Evolutionary conservation across 208 protist genomes (phyloP).

Genomic region (Leishmania aethiopica): DNA sequence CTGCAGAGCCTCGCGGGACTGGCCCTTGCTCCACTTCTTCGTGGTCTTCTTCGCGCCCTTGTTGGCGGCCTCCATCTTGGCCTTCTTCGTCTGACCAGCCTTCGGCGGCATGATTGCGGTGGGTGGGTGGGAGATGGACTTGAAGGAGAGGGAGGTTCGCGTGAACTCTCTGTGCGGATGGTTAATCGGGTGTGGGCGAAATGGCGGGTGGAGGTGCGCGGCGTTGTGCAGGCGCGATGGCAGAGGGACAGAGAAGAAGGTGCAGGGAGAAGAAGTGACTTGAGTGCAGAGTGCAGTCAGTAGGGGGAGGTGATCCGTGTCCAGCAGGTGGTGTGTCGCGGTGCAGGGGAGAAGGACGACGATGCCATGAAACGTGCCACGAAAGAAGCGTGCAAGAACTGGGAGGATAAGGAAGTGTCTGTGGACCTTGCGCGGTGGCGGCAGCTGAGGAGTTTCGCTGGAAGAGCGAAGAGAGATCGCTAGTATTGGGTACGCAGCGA

Average conservation of each 20-base stretch:
- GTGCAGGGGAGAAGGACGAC: background rate
- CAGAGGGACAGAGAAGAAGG: background rate
- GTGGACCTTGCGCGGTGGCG: background rate
- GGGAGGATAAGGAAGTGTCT: background rate
- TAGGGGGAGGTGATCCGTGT: background rate
- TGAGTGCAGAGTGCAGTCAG: background rate
- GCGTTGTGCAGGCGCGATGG: background rate
- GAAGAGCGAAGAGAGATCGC: background rate
- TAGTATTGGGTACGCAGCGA: background rate
- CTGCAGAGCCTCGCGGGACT: conserved; percentile 88
- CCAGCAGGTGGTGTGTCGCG: background rate
- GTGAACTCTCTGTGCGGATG: conserved; percentile 35
- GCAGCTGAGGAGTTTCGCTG: background rate
- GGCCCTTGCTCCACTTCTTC: conserved; percentile 95
- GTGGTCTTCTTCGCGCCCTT: conserved; percentile 86
- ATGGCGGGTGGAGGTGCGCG: background rate
- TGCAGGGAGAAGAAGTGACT: background rate
- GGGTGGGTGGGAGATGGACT: background rate
- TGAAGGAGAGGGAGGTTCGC: conserved; percentile 13
- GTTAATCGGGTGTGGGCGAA: background rate
- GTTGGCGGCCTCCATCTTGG: conserved; percentile 69
- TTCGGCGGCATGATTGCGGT: conserved; percentile 62
- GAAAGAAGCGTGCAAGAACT: background rate
- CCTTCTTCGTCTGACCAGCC: conserved; percentile 70
- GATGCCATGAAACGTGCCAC: background rate